Conservation (phyloP, 225 moss, liverwort and hornwort species). For the Lunularia cruciata region DNA sequence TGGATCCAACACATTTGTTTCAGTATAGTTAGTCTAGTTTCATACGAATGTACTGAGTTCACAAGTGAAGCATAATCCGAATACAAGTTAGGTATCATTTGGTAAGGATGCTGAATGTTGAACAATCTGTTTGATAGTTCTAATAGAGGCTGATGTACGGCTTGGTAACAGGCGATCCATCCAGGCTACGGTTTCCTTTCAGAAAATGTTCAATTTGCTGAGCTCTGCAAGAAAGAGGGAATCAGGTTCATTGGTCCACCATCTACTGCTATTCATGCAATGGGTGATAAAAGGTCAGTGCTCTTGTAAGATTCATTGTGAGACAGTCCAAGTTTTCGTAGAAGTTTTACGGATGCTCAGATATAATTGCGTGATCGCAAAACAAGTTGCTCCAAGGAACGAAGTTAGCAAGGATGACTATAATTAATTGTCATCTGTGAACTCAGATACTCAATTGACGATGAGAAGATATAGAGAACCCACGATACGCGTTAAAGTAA, state of each 20-base stretch:
- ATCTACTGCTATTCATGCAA: slow-evolving; percentile 82
- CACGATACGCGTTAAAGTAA: too few species aligned
- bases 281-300: slow-evolving; percentile 94
- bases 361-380: not conserved
- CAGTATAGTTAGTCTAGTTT: too few species aligned
- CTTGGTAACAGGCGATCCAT: slow-evolving; percentile 76
- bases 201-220: slow-evolving; percentile 87
- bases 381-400: too few species aligned
- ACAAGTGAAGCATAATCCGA: too few species aligned
- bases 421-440: too few species aligned
- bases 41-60: too few species aligned
- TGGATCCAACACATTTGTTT: too few species aligned
- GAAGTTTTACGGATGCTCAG: not conserved
- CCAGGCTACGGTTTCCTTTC: slow-evolving; percentile 98
- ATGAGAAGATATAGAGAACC: too few species aligned
- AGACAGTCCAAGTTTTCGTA: not conserved
- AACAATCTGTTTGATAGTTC: too few species aligned
- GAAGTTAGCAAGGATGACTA: too few species aligned
- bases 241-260: slow-evolving; percentile 91
- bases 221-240: slow-evolving; percentile 71
- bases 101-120: not conserved
- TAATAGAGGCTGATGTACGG: slow-evolving; percentile 11
- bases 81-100: too few species aligned
- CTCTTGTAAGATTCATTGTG: not conserved
- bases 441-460: too few species aligned